Conservation (phyloP, 768 basidiomycete genomes). For the Xanthoconium stramineum region DNA sequence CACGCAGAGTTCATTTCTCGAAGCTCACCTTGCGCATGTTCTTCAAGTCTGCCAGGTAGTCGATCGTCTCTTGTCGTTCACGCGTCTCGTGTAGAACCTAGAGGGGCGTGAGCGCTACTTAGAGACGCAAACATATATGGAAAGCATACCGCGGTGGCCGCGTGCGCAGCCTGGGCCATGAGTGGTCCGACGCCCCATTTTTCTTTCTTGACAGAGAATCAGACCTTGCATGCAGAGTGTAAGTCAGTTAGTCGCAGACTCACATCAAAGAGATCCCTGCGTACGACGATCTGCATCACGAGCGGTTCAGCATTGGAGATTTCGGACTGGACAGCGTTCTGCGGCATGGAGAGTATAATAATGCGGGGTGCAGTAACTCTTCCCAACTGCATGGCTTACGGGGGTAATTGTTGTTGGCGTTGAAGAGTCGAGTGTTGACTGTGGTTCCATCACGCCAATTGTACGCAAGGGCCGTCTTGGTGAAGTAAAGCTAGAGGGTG, state of each 20-base stretch:
- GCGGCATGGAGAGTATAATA: neutral
- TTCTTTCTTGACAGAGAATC: slow-evolving; percentile 28
- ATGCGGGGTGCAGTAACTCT: neutral
- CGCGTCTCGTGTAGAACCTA: slow-evolving; percentile 42
- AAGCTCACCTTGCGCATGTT: slow-evolving; percentile 41
- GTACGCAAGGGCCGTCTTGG: neutral
- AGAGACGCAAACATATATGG: neutral
- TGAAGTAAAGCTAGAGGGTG: neutral
- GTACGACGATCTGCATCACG: slow-evolving; percentile 44
- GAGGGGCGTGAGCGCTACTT: neutral
- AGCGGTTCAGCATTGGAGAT: slow-evolving; percentile 21
- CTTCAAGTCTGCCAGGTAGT: slow-evolving; percentile 36
- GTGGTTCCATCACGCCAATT: slow-evolving; percentile 2
- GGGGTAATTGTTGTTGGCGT: neutral
- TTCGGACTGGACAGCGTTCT: neutral
- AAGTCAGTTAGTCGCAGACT: slow-evolving; percentile 11
- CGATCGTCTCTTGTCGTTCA: slow-evolving; percentile 35
- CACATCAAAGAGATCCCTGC: slow-evolving; percentile 41
- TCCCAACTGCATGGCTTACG: neutral
- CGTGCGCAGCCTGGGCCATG: slow-evolving; percentile 44
- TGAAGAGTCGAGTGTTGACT: neutral
- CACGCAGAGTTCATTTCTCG: neutral
- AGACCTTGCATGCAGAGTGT: neutral
- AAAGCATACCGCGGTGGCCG: slow-evolving; percentile 36
- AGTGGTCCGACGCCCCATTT: slow-evolving; percentile 44